Conservation (phyloP, 129 eudicot genomes). For the Chrysanthemum makinoi region DNA sequence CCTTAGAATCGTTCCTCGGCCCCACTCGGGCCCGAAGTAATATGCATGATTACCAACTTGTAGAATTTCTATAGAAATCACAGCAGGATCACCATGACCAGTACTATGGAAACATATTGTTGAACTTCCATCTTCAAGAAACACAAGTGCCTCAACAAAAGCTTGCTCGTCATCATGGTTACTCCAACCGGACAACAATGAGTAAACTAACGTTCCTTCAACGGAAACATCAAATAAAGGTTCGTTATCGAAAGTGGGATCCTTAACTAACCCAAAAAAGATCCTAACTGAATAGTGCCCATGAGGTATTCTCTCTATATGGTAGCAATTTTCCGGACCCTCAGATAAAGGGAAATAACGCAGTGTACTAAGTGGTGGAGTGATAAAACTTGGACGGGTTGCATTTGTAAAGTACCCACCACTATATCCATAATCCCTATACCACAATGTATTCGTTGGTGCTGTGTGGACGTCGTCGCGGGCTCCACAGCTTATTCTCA, state of each 20-base stretch:
- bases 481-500: constrained; percentile 94
- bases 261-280: constrained; percentile 64
- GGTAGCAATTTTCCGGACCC: constrained; percentile 97
- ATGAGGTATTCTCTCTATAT: constrained; percentile 57
- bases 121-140: constrained; percentile 67
- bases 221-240: constrained; percentile 86
- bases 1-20: constrained; percentile 67
- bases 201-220: constrained; percentile 79
- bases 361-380: constrained; percentile 64
- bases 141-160: constrained; percentile 74
- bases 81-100: constrained; percentile 94
- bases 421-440: constrained; percentile 77
- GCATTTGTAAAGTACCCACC: constrained; percentile 88
- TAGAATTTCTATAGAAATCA: constrained; percentile 83
- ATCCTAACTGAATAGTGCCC: constrained; percentile 79
- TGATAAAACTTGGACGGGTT: constrained; percentile 68
- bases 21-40: constrained; percentile 62
- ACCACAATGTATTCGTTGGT: constrained; percentile 87
- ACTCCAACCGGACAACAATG: constrained; percentile 90
- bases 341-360: constrained; percentile 85
- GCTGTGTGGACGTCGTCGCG: constrained; percentile 56
- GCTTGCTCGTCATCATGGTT: constrained; percentile 79
- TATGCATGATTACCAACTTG: constrained; percentile 75
- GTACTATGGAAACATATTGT: constrained; percentile 94
- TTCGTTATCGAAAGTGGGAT: constrained; percentile 85